These are phyloP conservation scores for Pseudotsuga menziesii DNA, from an alignment of 75 land plant genomes.

Conservation along the genomic window DNA sequence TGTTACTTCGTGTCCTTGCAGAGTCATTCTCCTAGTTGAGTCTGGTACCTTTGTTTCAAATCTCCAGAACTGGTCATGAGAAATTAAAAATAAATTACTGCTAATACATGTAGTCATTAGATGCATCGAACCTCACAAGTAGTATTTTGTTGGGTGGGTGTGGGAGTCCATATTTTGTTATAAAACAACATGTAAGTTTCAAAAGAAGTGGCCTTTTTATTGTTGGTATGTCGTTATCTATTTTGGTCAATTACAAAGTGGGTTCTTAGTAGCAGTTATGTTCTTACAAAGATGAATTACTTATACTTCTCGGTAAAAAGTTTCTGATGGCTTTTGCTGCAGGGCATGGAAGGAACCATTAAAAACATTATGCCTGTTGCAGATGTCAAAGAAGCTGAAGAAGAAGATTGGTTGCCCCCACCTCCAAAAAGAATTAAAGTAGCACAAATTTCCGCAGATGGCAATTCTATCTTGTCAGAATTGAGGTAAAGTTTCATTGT, in stretches of 20 bases:
- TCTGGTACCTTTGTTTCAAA: too few species aligned
- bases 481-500: conserved; percentile 32
- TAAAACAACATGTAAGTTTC: not conserved
- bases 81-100: too few species aligned
- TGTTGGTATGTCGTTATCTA: not conserved
- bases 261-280: not conserved
- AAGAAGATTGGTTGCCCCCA: conserved; percentile 49
- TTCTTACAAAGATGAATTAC: not conserved
- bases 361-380: not conserved
- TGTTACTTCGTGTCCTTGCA: too few species aligned
- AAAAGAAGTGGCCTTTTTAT: not conserved
- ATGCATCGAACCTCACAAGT: too few species aligned
- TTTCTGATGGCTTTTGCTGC: not conserved
- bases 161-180: too few species aligned
- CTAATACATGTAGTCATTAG: too few species aligned
- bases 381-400: conserved; percentile 15
- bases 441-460: conserved; percentile 1
- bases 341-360: not conserved
- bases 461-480: conserved; percentile 34
- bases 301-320: not conserved
- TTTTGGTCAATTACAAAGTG: not conserved
- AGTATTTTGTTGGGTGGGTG: too few species aligned
- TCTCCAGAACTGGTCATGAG: too few species aligned
- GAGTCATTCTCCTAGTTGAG: too few species aligned
- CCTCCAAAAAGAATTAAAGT: conserved; percentile 25